These are phyloP conservation scores for Wickerhamomyces sp. DNA, from an alignment of 1,139 yeast genomes.

Conservation along the genomic window DNA sequence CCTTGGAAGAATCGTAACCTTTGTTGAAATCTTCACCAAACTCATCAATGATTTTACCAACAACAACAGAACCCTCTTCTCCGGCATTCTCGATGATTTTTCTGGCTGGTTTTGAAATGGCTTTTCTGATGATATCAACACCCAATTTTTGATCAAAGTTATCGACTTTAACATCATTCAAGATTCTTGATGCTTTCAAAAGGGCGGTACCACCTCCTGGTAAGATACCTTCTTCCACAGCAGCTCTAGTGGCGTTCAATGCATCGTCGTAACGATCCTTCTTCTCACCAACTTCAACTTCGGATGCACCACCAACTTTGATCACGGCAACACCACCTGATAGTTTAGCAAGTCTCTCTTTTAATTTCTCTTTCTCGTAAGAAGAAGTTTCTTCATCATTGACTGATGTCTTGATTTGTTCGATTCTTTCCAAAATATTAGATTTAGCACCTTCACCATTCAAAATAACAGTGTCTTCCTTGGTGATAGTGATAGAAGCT, in stretches of 20 bases:
- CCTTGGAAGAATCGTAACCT: conserved; percentile 94
- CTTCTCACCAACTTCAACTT: conserved; percentile 99
- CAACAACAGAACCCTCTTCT: conserved; percentile 96
- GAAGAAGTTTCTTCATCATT: conserved; percentile 77
- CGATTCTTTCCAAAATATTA: conserved; percentile 84
- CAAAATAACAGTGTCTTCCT: conserved; percentile 93
- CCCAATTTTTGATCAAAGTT: conserved; percentile 98
- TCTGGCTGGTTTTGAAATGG: conserved; percentile 96
- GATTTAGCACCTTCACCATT: conserved; percentile 96
- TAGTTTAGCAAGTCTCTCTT: conserved; percentile 96
- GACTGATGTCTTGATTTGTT: conserved; percentile 86
- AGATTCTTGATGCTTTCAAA: conserved; percentile 84
- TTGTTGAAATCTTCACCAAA: conserved; percentile 81
- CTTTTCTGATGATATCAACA: conserved; percentile 91
- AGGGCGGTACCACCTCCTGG: conserved; percentile 99
- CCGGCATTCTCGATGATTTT: conserved; percentile 98
- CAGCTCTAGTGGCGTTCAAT: conserved; percentile 98
- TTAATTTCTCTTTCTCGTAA: conserved; percentile 95
- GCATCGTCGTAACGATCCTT: conserved; percentile 99
- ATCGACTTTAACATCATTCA: conserved; percentile 73
- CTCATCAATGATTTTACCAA: conserved; percentile 83
- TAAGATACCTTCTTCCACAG: conserved; percentile 97
- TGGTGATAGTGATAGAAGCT: conserved; percentile 90
- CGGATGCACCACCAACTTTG: conserved; percentile 97
- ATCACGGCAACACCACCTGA: conserved; percentile 99